Evolutionary conservation across 1,139 yeast genomes (phyloP).

Genomic region (Hansenula sp.): DNA sequence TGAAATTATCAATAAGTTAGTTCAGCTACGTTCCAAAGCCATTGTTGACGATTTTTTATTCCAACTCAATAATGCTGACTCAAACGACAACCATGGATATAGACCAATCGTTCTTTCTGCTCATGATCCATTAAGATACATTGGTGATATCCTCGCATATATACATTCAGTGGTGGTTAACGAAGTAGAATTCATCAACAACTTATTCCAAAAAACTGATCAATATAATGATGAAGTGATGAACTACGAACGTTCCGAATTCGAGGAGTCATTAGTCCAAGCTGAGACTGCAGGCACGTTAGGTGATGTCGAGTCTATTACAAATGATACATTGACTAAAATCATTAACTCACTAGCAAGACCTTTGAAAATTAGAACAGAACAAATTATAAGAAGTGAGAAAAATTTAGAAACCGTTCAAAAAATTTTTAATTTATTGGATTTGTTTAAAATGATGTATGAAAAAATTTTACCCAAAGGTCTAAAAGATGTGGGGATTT

Average conservation of each 20-base stretch:
- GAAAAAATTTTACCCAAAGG: conserved; percentile 32
- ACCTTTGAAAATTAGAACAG: conserved; percentile 53
- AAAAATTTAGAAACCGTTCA: conserved; percentile 50
- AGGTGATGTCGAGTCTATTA: conserved; percentile 18
- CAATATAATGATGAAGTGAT: conserved; percentile 24
- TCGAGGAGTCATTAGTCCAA: conserved; percentile 14
- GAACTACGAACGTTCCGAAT: conserved; percentile 4
- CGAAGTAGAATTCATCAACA: conserved; percentile 73
- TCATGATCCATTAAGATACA: conserved; percentile 76
- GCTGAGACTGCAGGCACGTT: too few relatives aligned
- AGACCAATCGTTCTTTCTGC: conserved; percentile 64
- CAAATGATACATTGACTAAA: conserved; percentile 34
- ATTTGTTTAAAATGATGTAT: conserved; percentile 69
- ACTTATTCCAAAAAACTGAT: conserved; percentile 41
- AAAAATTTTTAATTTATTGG: conserved; percentile 59
- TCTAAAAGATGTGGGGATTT: conserved; percentile 11
- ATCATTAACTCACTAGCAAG: conserved; percentile 47
- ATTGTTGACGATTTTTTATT: conserved; percentile 56
- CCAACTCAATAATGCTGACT: conserved; percentile 34
- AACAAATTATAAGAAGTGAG: conserved; percentile 67
- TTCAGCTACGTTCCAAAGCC: conserved; percentile 53
- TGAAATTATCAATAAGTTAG: conserved; percentile 52
- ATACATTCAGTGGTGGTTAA: conserved; percentile 86
- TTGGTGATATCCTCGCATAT: conserved; percentile 88
- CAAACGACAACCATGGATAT: conserved; percentile 23